Base-by-base conservation (phyloP, 371 early-diverging fungal genomes). In the Mucor indicus region DNA sequence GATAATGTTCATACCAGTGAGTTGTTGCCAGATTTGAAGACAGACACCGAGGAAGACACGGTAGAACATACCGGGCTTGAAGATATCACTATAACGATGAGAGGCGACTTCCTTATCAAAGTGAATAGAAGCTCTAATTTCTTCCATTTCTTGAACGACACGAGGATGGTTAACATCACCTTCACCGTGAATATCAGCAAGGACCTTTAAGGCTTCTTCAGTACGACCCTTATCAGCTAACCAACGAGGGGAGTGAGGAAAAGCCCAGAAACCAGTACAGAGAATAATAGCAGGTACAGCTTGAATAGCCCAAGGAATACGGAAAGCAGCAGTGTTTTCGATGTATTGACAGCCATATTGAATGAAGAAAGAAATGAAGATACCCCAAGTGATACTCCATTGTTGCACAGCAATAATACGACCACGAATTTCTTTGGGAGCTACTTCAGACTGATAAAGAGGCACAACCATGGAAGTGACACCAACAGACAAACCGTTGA, bases 231-330 rank as follows among this genome's bases (percentile, higher is more conserved):
- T 62, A 41, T 66, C 63, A 24, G 80, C 66, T 12, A 83, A 59
- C 83, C 83, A 83, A 27, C 83, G 76, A 29, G 53, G 56, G 33
- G 55, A 55, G 25, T 22, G 44, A 13, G 53, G 61, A n/a, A 61
- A 48, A 55, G 85, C 67, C 53, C 79, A 55, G 67, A 87, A 83
- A 49, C 87, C 72, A 41, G 61, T 4, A 15, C 85, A 52, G 21
- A 95, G 75, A 27, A 92, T 64, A 12, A 78, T 27, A 33, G 87
- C 87, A 29, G 92, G 92, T n/a, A 89, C 72, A 27, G 81, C 63
- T 63, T 96, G 96, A 31, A 93, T 53, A 43, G 80, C 91, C 61
- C 93, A 79, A 3, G 93, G 87, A 32, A 87, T 64, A 46, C 94
- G 82, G 87, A 89, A 94, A 27, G 84, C 70, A 23, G 77, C 74